phyloP scores from a whole-genome alignment of 2,329 filamentous ascomycete species.

The Fusarium sp. region DNA sequence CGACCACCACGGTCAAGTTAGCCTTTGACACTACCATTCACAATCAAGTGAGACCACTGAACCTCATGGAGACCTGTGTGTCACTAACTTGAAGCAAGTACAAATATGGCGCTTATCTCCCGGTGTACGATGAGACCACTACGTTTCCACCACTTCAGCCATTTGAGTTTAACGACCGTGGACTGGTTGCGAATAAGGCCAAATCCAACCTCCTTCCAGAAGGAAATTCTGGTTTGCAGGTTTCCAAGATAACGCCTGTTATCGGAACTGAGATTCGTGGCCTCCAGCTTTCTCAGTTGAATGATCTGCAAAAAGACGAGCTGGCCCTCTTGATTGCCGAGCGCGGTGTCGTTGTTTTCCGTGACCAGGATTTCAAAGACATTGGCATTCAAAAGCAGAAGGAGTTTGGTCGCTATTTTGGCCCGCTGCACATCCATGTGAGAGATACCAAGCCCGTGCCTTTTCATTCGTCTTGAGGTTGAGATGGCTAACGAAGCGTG shows the following conservation, averaged over 20 bases:
- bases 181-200: conserved; percentile 46
- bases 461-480: too few relatives aligned
- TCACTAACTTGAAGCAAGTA: conserved; percentile 34
- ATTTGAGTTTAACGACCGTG: conserved; percentile 49
- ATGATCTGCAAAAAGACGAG: conserved; percentile 55
- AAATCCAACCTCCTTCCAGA: conserved; percentile 43
- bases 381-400: conserved; percentile 53
- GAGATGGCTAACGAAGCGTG: conserved; percentile 1
- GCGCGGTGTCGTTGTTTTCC: conserved; percentile 47
- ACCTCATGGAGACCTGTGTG: neutral
- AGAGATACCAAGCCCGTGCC: neutral
- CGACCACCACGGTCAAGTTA: neutral
- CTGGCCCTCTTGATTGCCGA: conserved; percentile 56
- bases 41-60: neutral
- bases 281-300: conserved; percentile 54
- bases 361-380: conserved; percentile 51
- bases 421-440: neutral
- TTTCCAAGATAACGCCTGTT: conserved; percentile 31
- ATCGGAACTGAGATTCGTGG: conserved; percentile 58
- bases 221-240: neutral
- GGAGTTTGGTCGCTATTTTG: conserved; percentile 41
- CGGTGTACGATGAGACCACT: conserved; percentile 49
- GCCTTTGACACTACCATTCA: conserved; percentile 3
- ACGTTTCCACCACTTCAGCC: conserved; percentile 42
- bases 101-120: conserved; percentile 49